A percentile compares a stretch with the other conserved stretches of the same genome.
These are phyloP conservation scores for Prunus mume DNA, from an alignment of 306 rosid genomes.

Conservation along the genomic window DNA sequence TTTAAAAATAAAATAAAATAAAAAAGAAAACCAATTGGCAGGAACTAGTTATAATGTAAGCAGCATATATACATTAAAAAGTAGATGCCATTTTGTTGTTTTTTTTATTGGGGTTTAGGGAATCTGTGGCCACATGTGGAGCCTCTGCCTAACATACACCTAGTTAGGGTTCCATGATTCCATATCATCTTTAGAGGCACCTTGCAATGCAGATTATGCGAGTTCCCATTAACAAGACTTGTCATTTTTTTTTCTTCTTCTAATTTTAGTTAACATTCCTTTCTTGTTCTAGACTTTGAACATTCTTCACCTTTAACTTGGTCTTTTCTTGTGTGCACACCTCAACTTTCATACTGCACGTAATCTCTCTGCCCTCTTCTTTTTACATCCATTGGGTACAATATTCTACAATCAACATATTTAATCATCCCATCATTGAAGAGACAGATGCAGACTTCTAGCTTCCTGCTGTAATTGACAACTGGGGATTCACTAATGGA, in stretches of 20 bases:
- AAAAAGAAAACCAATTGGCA: too few species aligned
- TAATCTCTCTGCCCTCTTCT: not conserved
- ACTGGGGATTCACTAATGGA: not conserved
- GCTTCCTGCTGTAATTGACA: not conserved
- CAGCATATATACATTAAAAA: not conserved
- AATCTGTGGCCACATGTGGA: too few species aligned
- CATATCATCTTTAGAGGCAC: not conserved
- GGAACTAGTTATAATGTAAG: not conserved
- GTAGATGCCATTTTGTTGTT: not conserved
- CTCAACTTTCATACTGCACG: not conserved
- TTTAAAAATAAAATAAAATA: too few species aligned
- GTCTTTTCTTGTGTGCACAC: not conserved
- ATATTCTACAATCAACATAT: not conserved
- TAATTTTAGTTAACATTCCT: slow-evolving; percentile 3
- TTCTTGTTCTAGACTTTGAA: not conserved
- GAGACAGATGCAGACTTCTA: not conserved
- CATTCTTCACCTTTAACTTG: not conserved
- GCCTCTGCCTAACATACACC: too few species aligned
- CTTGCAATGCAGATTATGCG: not conserved
- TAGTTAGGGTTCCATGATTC: not conserved
- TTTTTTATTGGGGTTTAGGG: too few species aligned
- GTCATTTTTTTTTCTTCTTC: not conserved
- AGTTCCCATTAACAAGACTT: not conserved
- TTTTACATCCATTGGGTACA: not conserved
- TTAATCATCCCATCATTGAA: not conserved